Conservation (phyloP, 2,329 filamentous ascomycete species). For the Penicillium oxalicum region DNA sequence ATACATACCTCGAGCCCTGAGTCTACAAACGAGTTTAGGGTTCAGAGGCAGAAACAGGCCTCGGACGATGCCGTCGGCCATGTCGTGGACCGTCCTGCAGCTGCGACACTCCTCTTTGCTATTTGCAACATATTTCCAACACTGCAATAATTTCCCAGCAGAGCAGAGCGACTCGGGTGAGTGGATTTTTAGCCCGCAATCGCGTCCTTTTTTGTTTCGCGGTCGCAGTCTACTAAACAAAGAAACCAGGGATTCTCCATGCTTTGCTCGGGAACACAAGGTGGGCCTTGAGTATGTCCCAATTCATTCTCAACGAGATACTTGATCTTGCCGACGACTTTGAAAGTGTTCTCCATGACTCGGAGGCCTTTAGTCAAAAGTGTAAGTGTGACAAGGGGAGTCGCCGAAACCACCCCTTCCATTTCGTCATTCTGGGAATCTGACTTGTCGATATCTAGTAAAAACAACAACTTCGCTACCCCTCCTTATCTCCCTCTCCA, state of each 20-base stretch:
- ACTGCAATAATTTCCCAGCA: conserved; percentile 50
- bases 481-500: conserved; percentile 61
- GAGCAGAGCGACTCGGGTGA: conserved; percentile 54
- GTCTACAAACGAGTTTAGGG: conserved; percentile 71
- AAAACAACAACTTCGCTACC: conserved; percentile 37
- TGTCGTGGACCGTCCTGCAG: conserved; percentile 69
- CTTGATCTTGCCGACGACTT: conserved; percentile 40
- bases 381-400: conserved; percentile 14
- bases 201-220: background rate
- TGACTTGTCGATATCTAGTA: conserved; percentile 16
- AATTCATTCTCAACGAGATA: conserved; percentile 52
- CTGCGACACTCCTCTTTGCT: conserved; percentile 61
- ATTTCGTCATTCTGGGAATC: conserved; percentile 1
- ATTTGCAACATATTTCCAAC: conserved; percentile 60
- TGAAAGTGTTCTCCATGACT: conserved; percentile 27
- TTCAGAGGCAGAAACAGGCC: conserved; percentile 59
- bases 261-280: conserved; percentile 67
- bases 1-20: conserved; percentile 67
- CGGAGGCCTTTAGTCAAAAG: conserved; percentile 35
- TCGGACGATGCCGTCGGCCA: conserved; percentile 63
- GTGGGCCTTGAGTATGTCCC: conserved; percentile 67
- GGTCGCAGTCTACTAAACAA: conserved; percentile 3
- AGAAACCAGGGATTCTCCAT: conserved; percentile 58
- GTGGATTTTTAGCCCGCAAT: conserved; percentile 8
- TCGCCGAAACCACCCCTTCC: background rate